A percentile compares a stretch with the other conserved stretches of the same genome.
Conservation (phyloP, 192 early-diverging fungal species). For the Rhizoclosmatium globosum region DNA sequence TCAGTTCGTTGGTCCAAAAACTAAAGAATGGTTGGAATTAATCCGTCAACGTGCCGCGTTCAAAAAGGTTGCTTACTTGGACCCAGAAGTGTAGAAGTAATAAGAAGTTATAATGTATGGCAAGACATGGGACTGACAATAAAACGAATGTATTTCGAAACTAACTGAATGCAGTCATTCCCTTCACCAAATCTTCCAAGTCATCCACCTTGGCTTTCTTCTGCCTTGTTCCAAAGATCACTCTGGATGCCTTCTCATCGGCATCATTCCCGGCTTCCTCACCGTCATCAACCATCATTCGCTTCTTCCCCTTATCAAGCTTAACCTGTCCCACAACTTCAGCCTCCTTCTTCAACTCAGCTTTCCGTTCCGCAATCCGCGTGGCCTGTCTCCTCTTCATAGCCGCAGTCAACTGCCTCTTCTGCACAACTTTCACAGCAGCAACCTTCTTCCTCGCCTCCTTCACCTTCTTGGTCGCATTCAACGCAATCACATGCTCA, state of each 20-base stretch:
- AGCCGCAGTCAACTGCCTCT: not conserved
- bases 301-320: constrained; percentile 7
- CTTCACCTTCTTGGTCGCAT: constrained; percentile 10
- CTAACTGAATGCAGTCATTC: constrained; percentile 19
- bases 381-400: not conserved
- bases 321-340: not conserved
- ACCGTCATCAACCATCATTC: constrained; percentile 11
- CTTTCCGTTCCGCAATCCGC: not conserved
- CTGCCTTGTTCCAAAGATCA: not conserved
- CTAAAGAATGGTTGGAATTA: not conserved
- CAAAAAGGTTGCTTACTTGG: not conserved
- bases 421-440: not conserved
- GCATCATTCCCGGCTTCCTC: not conserved
- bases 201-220: constrained; percentile 26
- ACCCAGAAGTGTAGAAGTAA: not conserved
- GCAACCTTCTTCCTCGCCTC: not conserved
- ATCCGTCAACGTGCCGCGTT: not conserved
- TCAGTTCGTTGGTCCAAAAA: not conserved
- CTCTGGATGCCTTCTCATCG: not conserved
- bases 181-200: constrained; percentile 32
- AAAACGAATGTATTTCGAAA: no score
- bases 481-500: constrained; percentile 10
- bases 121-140: no score
- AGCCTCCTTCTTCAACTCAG: not conserved
- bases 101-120: no score